These are phyloP conservation scores for Cenchrus purpureus DNA, from an alignment of 176 grass and related monocot genomes.

Conservation along the genomic window DNA sequence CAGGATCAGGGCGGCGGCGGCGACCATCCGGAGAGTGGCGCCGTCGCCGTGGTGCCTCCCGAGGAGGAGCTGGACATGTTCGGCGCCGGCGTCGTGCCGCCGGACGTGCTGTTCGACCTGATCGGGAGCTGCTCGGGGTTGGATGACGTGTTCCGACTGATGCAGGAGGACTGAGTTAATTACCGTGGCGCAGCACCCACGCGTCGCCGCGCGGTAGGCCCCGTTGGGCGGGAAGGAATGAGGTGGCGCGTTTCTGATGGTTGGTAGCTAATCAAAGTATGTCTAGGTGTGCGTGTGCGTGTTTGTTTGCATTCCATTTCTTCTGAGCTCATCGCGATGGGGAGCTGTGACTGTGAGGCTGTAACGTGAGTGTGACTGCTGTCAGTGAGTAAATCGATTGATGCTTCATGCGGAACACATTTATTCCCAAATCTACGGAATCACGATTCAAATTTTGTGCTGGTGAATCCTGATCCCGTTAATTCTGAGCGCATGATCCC, in stretches of 20 bases:
- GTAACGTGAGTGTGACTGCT: no score
- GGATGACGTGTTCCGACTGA: neutral
- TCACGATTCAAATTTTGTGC: no score
- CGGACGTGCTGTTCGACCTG: conserved; percentile 44
- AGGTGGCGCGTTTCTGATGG: neutral
- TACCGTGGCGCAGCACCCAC: neutral
- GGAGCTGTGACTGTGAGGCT: neutral
- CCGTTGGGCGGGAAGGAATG: neutral
- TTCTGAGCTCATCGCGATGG: neutral
- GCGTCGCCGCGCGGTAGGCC: neutral
- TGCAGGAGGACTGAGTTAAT: conserved; percentile 3
- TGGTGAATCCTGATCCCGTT: no score
- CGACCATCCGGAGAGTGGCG: neutral
- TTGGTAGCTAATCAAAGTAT: neutral
- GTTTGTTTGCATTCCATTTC: neutral
- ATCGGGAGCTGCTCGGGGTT: conserved; percentile 31
- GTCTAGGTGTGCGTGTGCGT: neutral
- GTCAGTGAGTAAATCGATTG: no score
- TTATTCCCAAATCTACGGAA: no score
- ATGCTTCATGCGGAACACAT: no score
- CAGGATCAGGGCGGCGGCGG: neutral
- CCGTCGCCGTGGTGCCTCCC: neutral
- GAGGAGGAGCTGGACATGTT: neutral
- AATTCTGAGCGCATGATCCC: no score
- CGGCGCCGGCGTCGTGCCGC: conserved; percentile 16